Base-by-base conservation (phyloP, 441 rosid genomes). In the Erysimum pusillum region DNA sequence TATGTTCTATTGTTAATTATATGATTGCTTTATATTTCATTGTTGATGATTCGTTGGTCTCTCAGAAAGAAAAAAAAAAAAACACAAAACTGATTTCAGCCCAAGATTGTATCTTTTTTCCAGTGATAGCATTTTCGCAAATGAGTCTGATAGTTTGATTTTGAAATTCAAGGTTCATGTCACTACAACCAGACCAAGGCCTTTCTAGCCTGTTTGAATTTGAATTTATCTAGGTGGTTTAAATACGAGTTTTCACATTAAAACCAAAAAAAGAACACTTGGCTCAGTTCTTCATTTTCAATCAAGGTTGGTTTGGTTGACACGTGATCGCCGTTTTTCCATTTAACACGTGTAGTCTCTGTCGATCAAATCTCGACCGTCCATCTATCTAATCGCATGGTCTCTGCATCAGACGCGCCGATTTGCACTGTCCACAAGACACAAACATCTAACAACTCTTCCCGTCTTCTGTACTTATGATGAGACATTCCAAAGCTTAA, bases 11-110 rank as follows among this genome's bases (percentile, higher is more conserved):
- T 83, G 60, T 51, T 80, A 81, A 83, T 75, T 72, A 77, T 82
- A 75, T 76, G 79, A 69, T 51, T 74, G 68, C 77, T 77, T 81
- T 64, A 49, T 78, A 79, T 79, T 72, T 63, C 59, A 65, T 77
- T 77, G 76, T 77, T 71, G 67, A 64, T 65, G 76, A 71, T 76
- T 76, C 80, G 66, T 63, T 76, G 75, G 63, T 67, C 31, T 75
- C 67, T 67, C 42, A 34, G 15, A 45, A 14, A 49, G 25, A 49
- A 67, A 20, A 20, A 17, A 74, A 10, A 66, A 35, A 36, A 63
- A 31, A 45, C 9, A 32, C 56, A 32, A 17, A 53, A 74, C 78
- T 74, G 59, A 34, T 45, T 63, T 72, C 53, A 72, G 32, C 51
- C 31, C 44, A 62, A 39, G 61, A 72, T 52, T 74, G 58, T 56